phyloP scores from a whole-genome alignment of 805 yeast species.

The Soucietia sequanensis region DNA sequence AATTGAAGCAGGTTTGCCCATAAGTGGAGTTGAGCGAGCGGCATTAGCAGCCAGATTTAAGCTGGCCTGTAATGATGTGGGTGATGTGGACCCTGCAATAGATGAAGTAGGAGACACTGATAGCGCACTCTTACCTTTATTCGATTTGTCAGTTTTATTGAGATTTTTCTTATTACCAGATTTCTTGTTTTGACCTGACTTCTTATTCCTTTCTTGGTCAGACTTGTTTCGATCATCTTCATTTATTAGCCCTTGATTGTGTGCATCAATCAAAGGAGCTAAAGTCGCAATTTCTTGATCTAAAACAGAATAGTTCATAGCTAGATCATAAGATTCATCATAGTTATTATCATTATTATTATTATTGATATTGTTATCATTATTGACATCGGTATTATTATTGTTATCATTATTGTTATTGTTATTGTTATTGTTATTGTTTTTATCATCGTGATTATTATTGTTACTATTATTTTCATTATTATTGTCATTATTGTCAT shows the following conservation, averaged over 20 bases:
- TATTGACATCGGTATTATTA: slow-evolving; percentile 9
- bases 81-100: too few species aligned
- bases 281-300: slow-evolving; percentile 42
- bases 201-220: slow-evolving; percentile 19
- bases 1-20: slow-evolving; percentile 47
- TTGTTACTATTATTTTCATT: neutral
- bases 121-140: neutral
- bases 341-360: neutral
- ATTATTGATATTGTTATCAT: neutral
- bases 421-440: slow-evolving; percentile 5
- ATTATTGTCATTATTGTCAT: neutral
- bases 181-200: slow-evolving; percentile 10
- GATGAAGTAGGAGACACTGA: neutral
- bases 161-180: neutral
- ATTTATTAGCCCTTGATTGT: slow-evolving; percentile 25
- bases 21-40: slow-evolving; percentile 22
- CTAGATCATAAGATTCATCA: too few species aligned
- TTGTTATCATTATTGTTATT: neutral
- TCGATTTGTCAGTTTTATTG: neutral
- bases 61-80: neutral
- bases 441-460: slow-evolving; percentile 11
- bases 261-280: slow-evolving; percentile 39
- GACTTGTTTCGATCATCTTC: slow-evolving; percentile 20
- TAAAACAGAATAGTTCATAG: slow-evolving; percentile 28
- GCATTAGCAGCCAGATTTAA: neutral